A percentile compares a stretch with the other conserved stretches of the same genome.
Conservation (phyloP, 345 rosid species). For the Lagerstroemia speciosa region DNA sequence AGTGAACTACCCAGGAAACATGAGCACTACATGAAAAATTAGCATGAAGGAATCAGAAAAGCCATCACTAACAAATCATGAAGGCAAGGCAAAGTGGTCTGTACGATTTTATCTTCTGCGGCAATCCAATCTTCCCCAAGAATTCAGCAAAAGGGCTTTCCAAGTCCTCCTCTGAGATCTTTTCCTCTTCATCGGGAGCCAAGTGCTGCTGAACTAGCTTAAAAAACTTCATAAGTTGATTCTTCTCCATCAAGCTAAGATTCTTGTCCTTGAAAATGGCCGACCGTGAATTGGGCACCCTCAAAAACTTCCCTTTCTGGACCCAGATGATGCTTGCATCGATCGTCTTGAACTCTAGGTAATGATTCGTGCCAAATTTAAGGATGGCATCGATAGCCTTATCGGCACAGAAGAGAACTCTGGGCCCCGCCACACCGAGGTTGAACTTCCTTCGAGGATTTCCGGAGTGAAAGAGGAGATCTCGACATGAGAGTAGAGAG, state of each 20-base stretch:
- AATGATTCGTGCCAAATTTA: constrained; percentile 10
- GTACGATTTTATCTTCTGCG: constrained; percentile 76
- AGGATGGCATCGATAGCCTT: constrained; percentile 14
- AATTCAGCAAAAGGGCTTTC: constrained; percentile 62
- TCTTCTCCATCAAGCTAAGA: constrained; percentile 56
- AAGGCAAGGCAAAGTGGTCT: constrained; percentile 12
- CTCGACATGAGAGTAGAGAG: constrained; percentile 57
- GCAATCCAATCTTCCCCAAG: constrained; percentile 59
- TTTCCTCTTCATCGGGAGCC: constrained; percentile 20
- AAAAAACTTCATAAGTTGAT: constrained; percentile 64
- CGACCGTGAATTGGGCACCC: constrained; percentile 71
- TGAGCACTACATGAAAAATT: not conserved
- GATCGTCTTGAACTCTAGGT: constrained; percentile 50
- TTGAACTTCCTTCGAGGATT: constrained; percentile 40
- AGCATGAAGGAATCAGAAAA: not conserved
- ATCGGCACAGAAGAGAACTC: constrained; percentile 68
- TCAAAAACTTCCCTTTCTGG: constrained; percentile 36
- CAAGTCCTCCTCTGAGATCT: constrained; percentile 56
- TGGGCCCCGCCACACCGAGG: constrained; percentile 72
- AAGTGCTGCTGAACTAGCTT: constrained; percentile 68
- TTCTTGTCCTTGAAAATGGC: constrained; percentile 74
- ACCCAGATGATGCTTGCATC: constrained; percentile 58
- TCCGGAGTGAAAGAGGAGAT: constrained; percentile 37
- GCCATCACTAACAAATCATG: constrained; percentile 17
- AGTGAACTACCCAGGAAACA: not conserved